These are phyloP conservation scores for Trichoderma sp. DNA, from an alignment of 2,329 filamentous ascomycete species.

Conservation along the genomic window DNA sequence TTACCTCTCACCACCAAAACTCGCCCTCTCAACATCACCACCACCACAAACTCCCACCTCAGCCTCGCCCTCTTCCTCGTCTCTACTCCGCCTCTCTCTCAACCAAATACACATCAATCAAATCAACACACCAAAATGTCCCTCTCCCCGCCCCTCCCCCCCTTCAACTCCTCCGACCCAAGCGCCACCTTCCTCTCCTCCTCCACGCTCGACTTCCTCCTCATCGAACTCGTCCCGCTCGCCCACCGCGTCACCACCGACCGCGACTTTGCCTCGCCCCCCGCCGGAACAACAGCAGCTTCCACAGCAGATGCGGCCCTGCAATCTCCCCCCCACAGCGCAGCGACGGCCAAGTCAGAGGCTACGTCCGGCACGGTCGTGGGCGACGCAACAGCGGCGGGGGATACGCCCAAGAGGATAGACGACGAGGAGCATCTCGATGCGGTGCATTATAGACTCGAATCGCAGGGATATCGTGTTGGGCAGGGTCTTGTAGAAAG, in stretches of 20 bases:
- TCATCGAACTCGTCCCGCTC: constrained; percentile 96
- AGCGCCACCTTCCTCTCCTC: constrained; percentile 76
- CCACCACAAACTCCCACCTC: background rate
- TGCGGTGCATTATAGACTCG: constrained; percentile 81
- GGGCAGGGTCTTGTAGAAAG: constrained; percentile 90
- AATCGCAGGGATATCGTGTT: constrained; percentile 85
- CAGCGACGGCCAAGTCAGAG: background rate
- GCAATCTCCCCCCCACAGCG: background rate
- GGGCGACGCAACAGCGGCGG: constrained; percentile 4
- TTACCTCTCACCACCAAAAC: constrained; percentile 8
- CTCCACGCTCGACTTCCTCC: constrained; percentile 88
- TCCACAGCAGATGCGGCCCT: background rate
- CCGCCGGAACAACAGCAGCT: background rate
- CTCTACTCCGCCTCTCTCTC: background rate
- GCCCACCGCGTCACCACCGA: constrained; percentile 83
- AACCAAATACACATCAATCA: background rate
- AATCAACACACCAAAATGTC: constrained; percentile 58
- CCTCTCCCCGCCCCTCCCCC: constrained; percentile 70
- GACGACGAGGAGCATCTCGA: constrained; percentile 85
- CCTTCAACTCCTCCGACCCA: constrained; percentile 74
- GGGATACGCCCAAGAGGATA: constrained; percentile 34
- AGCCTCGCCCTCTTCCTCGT: background rate
- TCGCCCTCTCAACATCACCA: background rate
- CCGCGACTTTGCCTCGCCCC: constrained; percentile 53
- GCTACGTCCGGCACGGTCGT: background rate